These are phyloP conservation scores for Prototheca wickerhamii DNA, from an alignment of 163 green algal genomes.

Conservation along the genomic window DNA sequence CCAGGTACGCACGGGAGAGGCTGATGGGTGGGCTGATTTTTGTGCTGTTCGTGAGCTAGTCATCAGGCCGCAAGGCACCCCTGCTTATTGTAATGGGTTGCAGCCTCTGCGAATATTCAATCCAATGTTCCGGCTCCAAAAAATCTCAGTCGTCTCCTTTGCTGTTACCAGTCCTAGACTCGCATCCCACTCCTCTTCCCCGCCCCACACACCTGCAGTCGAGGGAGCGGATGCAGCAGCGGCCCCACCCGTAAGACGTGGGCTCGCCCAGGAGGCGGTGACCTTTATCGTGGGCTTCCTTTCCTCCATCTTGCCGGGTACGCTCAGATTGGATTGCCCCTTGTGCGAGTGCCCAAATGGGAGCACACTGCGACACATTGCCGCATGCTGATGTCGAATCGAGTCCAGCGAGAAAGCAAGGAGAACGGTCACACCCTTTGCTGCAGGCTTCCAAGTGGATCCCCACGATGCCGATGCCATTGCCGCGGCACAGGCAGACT, in stretches of 20 bases:
- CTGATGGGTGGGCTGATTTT: not conserved
- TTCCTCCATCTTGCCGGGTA: conserved; percentile 28
- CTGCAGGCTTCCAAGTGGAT: conserved; percentile 17
- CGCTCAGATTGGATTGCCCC: not conserved
- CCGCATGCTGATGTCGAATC: not conserved
- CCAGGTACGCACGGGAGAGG: not conserved
- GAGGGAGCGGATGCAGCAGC: not conserved
- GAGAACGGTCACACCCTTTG: too few species aligned
- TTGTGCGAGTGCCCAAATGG: not conserved
- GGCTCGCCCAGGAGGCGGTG: conserved; percentile 22
- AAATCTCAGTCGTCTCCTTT: too few species aligned
- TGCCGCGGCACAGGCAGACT: conserved; percentile 8
- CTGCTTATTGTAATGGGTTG: too few species aligned
- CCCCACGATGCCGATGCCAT: conserved; percentile 13
- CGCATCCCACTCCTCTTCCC: too few species aligned
- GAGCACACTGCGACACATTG: not conserved
- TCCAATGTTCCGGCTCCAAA: too few species aligned
- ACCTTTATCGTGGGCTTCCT: conserved; percentile 30
- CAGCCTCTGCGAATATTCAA: too few species aligned
- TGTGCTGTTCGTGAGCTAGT: too few species aligned
- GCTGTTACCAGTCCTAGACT: too few species aligned
- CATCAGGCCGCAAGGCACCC: too few species aligned
- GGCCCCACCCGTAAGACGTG: not conserved
- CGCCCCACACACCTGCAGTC: not conserved
- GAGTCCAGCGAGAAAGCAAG: not conserved